phyloP scores from a whole-genome alignment of 2,329 filamentous ascomycete genomes.

The Plenodomus biglobosus region DNA sequence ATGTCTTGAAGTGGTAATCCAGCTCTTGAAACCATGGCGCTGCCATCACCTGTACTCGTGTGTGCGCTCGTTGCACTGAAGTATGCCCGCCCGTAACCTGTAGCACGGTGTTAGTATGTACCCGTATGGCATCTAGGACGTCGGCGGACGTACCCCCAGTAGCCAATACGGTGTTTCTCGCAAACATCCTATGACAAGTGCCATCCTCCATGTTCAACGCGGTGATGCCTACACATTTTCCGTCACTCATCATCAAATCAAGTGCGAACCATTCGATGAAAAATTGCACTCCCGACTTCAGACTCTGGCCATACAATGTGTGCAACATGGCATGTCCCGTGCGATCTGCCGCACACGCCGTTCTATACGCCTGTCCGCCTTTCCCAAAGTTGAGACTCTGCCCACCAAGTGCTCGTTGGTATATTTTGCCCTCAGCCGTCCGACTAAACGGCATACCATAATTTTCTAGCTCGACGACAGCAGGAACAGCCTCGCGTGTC shows the following conservation, averaged over 20 bases:
- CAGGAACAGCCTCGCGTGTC: constrained; percentile 57
- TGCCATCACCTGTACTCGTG: constrained; percentile 54
- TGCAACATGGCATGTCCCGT: constrained; percentile 56
- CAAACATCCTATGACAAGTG: constrained; percentile 52
- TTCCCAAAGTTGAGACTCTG: constrained; percentile 52
- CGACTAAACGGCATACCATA: constrained; percentile 59
- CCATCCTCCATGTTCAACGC: constrained; percentile 55
- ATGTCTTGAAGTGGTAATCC: constrained; percentile 54
- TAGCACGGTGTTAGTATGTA: constrained; percentile 1
- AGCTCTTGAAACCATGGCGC: constrained; percentile 53
- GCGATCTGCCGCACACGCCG: constrained; percentile 51
- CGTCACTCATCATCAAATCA: constrained; percentile 53
- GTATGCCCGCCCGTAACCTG: constrained; percentile 54
- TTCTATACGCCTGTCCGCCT: constrained; percentile 53
- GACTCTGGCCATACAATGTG: constrained; percentile 53
- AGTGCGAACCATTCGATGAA: constrained; percentile 56
- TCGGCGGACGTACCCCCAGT: constrained; percentile 47
- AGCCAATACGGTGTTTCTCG: constrained; percentile 52
- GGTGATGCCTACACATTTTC: constrained; percentile 51
- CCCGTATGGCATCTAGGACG: not conserved
- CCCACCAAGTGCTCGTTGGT: constrained; percentile 53
- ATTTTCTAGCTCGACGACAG: constrained; percentile 58
- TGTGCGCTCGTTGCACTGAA: constrained; percentile 55
- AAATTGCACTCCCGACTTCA: constrained; percentile 53
- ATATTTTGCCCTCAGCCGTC: constrained; percentile 50